phyloP scores from a whole-genome alignment of 2,329 filamentous ascomycete species.

The Cercospora sojina region DNA sequence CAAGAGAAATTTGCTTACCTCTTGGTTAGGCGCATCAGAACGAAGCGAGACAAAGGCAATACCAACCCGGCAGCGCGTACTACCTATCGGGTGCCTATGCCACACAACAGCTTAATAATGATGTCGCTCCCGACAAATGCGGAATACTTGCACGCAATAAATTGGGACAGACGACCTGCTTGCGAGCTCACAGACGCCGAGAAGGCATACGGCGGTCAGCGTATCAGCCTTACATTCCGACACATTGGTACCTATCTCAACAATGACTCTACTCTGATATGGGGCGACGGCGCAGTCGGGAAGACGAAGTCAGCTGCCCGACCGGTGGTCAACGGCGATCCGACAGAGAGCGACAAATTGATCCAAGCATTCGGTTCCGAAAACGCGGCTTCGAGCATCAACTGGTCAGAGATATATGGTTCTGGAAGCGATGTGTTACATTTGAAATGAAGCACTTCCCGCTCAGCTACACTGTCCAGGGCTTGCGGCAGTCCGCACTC shows the following conservation, averaged over 20 bases:
- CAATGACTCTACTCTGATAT: conserved; percentile 65
- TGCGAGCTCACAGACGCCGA: conserved; percentile 69
- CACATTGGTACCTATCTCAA: conserved; percentile 82
- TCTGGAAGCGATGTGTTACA: conserved; percentile 81
- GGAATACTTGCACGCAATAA: conserved; percentile 89
- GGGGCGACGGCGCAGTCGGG: conserved; percentile 82
- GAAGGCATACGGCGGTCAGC: conserved; percentile 68
- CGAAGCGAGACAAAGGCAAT: conserved; percentile 59
- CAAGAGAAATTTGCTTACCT: neutral
- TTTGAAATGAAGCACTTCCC: conserved; percentile 35
- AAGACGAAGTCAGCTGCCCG: conserved; percentile 64
- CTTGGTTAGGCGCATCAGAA: conserved; percentile 61
- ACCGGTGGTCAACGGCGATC: conserved; percentile 67
- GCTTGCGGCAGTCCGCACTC: neutral
- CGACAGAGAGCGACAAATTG: conserved; percentile 64
- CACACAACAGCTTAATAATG: conserved; percentile 84
- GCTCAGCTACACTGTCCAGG: neutral
- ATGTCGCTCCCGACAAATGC: conserved; percentile 80
- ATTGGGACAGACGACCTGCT: conserved; percentile 73
- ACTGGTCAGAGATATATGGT: conserved; percentile 76
- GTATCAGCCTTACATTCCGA: conserved; percentile 90
- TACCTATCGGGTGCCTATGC: conserved; percentile 68
- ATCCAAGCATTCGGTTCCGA: conserved; percentile 79
- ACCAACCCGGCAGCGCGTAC: conserved; percentile 39
- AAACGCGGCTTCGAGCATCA: conserved; percentile 69